phyloP scores from a whole-genome alignment of 148 eudicot genomes.

The Nepenthes mirabilis region DNA sequence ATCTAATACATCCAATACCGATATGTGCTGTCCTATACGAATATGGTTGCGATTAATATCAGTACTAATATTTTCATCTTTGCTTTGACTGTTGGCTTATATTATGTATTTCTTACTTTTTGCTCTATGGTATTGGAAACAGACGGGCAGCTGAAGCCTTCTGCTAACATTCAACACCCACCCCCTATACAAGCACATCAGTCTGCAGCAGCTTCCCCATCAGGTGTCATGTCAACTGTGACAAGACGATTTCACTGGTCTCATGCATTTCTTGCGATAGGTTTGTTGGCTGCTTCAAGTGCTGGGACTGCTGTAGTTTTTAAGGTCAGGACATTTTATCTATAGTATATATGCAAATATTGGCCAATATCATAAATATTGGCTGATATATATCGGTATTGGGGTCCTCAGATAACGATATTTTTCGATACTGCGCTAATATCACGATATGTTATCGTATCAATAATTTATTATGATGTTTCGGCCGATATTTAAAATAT shows the following conservation, averaged over 20 bases:
- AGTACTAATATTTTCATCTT: not conserved
- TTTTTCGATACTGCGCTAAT: too few species aligned
- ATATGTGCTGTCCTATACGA: too few species aligned
- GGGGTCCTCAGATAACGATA: too few species aligned
- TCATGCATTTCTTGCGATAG: slow-evolving; percentile 71
- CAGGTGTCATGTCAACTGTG: slow-evolving; percentile 30
- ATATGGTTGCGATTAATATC: too few species aligned
- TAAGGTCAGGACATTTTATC: slow-evolving; percentile 35
- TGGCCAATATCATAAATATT: too few species aligned
- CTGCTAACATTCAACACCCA: slow-evolving; percentile 38
- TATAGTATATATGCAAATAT: not conserved
- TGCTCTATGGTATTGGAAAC: slow-evolving; percentile 10
- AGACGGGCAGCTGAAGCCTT: slow-evolving; percentile 46
- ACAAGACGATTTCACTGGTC: slow-evolving; percentile 62
- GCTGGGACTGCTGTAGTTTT: slow-evolving; percentile 74
- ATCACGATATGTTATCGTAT: too few species aligned
- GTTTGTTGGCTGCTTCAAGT: slow-evolving; percentile 72
- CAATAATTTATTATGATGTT: too few species aligned
- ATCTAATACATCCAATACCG: too few species aligned
- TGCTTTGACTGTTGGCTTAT: not conserved
- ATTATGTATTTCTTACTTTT: not conserved
- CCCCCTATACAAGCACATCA: slow-evolving; percentile 39
- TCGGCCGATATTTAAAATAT: too few species aligned
- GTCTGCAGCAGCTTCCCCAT: slow-evolving; percentile 34
- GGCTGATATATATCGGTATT: too few species aligned